A percentile compares a stretch with the other conserved stretches of the same genome.
phyloP scores from a whole-genome alignment of 352 stramenopile species.

The Pythium dissotocum region DNA sequence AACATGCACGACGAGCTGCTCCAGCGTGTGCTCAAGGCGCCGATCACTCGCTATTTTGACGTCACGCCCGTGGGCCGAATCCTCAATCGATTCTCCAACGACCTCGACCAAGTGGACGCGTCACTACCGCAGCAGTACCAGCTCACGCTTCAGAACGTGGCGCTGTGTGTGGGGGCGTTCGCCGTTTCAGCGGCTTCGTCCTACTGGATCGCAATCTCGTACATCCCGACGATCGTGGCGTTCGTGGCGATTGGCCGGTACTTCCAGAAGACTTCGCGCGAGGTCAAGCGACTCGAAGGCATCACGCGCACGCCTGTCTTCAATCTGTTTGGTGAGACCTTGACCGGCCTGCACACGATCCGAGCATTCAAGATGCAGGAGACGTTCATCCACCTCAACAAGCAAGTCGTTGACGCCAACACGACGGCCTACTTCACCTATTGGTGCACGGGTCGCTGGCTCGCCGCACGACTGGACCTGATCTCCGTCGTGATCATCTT shows the following conservation, averaged over 20 bases:
- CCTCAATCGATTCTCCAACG: constrained; percentile 62
- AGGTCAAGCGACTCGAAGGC: constrained; percentile 94
- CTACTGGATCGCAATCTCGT: constrained; percentile 39
- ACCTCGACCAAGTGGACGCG: constrained; percentile 56
- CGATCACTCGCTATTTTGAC: constrained; percentile 65
- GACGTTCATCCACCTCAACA: constrained; percentile 32
- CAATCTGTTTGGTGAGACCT: constrained; percentile 89
- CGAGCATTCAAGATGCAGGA: constrained; percentile 57
- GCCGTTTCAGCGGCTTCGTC: constrained; percentile 37
- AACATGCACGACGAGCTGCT: constrained; percentile 47
- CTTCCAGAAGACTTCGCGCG: constrained; percentile 74
- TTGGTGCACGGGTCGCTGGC: constrained; percentile 75
- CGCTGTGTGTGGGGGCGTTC: constrained; percentile 29
- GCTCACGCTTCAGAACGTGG: constrained; percentile 32
- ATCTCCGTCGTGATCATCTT: constrained; percentile 83
- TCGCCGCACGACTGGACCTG: constrained; percentile 89
- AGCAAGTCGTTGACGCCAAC: constrained; percentile 38
- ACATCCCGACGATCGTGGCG: constrained; percentile 53
- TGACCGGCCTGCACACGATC: constrained; percentile 93
- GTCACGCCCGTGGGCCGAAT: constrained; percentile 62
- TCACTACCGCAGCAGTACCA: constrained; percentile 42
- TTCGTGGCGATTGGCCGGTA: constrained; percentile 66
- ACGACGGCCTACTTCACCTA: constrained; percentile 41
- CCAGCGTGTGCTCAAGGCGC: constrained; percentile 41
- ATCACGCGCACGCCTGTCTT: constrained; percentile 90